Conservation (phyloP, 495 filamentous ascomycete genomes). For the Penicillium daleae region DNA sequence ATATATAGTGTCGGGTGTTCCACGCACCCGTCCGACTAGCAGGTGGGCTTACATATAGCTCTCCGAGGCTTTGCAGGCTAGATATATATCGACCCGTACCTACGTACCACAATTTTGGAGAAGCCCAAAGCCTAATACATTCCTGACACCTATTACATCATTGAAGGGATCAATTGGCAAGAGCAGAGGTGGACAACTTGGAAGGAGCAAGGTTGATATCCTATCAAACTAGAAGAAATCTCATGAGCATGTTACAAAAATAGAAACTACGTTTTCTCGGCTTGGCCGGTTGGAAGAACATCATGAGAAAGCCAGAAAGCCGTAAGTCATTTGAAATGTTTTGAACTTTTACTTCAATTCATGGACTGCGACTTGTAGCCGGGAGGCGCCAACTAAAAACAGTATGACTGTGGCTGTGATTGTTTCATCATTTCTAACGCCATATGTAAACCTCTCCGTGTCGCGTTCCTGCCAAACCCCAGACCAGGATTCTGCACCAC, state of each 20-base stretch:
- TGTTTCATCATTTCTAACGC: slow-evolving; percentile 54
- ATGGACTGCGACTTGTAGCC: slow-evolving; percentile 45
- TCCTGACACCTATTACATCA: slow-evolving; percentile 1
- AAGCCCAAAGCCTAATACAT: not conserved
- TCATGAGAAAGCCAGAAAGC: not conserved
- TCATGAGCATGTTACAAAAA: too few species aligned
- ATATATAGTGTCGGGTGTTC: too few species aligned
- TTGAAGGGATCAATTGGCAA: too few species aligned
- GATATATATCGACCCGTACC: too few species aligned
- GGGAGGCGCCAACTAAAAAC: slow-evolving; percentile 48
- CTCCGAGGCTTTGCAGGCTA: too few species aligned
- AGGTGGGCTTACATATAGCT: too few species aligned
- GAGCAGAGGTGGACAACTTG: too few species aligned
- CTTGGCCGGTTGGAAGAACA: not conserved
- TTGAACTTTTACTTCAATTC: slow-evolving; percentile 48
- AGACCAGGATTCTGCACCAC: slow-evolving; percentile 39
- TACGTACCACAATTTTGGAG: too few species aligned
- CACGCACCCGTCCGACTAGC: too few species aligned
- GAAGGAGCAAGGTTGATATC: not conserved
- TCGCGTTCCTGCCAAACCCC: slow-evolving; percentile 47
- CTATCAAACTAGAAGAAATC: too few species aligned
- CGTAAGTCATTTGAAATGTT: slow-evolving; percentile 33
- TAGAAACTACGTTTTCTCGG: not conserved
- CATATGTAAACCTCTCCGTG: slow-evolving; percentile 48
- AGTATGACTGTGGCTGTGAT: slow-evolving; percentile 49